Conservation (phyloP, 768 basidiomycete species). For the Lentinula aciculospora region DNA sequence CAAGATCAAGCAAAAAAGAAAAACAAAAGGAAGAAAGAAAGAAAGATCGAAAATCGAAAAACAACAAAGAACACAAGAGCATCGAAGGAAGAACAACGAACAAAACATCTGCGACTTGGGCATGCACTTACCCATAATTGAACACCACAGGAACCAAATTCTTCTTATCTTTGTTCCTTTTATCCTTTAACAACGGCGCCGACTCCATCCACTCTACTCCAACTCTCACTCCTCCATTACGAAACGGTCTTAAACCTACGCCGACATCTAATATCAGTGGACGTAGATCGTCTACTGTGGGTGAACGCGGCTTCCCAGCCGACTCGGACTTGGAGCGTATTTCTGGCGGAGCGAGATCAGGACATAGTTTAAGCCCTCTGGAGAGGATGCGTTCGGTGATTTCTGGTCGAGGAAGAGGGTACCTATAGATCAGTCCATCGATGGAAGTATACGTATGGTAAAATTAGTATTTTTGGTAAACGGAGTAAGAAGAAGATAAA, state of each 20-base stretch:
- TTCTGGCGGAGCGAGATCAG: constrained; percentile 53
- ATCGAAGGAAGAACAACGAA: too few species aligned
- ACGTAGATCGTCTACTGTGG: constrained; percentile 44
- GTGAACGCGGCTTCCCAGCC: too few species aligned
- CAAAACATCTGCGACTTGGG: too few species aligned
- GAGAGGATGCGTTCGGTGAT: constrained; percentile 56
- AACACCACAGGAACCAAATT: constrained; percentile 43
- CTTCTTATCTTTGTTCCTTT: constrained; percentile 13
- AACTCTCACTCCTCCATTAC: constrained; percentile 65
- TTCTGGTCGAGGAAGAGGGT: constrained; percentile 57
- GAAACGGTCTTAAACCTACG: constrained; percentile 58
- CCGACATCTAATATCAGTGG: constrained; percentile 45
- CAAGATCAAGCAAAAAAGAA: too few species aligned
- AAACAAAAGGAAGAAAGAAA: too few species aligned
- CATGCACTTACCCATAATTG: constrained; percentile 66
- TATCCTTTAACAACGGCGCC: neutral
- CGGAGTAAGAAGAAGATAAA: neutral
- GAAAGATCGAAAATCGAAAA: too few species aligned
- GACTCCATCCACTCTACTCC: constrained; percentile 39
- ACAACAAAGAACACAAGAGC: too few species aligned
- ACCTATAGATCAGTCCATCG: too few species aligned
- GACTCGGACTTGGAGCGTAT: constrained; percentile 36
- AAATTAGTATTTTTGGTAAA: constrained; percentile 47
- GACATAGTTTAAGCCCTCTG: constrained; percentile 43
- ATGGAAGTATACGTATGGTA: too few species aligned